Conservation (phyloP, 2,329 filamentous ascomycete genomes). For the Penicillium sp. region DNA sequence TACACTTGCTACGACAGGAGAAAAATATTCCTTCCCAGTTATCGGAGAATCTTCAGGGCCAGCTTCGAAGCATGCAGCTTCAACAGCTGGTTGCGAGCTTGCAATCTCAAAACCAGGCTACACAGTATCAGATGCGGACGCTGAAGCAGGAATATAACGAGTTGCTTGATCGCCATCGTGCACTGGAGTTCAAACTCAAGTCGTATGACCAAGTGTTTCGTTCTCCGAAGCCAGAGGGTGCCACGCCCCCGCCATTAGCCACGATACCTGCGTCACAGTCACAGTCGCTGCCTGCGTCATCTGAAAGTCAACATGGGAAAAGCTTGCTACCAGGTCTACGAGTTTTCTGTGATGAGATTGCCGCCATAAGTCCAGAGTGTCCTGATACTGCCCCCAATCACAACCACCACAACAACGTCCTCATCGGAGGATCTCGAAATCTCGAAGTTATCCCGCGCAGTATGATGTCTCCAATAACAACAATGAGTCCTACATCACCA, state of each 20-base stretch:
- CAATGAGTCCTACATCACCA: conserved; percentile 31
- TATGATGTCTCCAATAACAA: conserved; percentile 28
- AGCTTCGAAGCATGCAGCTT: conserved; percentile 37
- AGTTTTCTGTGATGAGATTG: conserved; percentile 33
- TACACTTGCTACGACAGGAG: conserved; percentile 32
- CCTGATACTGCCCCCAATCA: conserved; percentile 15
- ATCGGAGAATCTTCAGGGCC: conserved; percentile 35
- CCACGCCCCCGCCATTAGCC: conserved; percentile 24
- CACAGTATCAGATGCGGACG: conserved; percentile 31
- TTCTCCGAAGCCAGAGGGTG: conserved; percentile 30
- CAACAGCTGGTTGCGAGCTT: conserved; percentile 32
- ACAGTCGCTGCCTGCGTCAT: background rate
- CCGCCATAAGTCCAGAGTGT: conserved; percentile 21
- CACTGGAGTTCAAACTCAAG: conserved; percentile 35
- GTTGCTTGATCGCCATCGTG: conserved; percentile 32
- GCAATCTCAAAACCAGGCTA: conserved; percentile 34
- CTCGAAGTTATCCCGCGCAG: conserved; percentile 26
- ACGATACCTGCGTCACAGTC: conserved; percentile 20
- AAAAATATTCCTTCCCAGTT: conserved; percentile 32
- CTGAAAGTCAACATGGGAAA: conserved; percentile 18
- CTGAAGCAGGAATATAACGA: conserved; percentile 34
- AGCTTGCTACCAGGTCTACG: conserved; percentile 34
- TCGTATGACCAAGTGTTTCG: conserved; percentile 38
- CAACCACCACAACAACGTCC: conserved; percentile 20
- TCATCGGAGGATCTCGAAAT: conserved; percentile 21